A percentile compares a stretch with the other conserved stretches of the same genome.
Conservation (phyloP, 1,284 basidiomycete species). For the Ceratobasidium sp. region DNA sequence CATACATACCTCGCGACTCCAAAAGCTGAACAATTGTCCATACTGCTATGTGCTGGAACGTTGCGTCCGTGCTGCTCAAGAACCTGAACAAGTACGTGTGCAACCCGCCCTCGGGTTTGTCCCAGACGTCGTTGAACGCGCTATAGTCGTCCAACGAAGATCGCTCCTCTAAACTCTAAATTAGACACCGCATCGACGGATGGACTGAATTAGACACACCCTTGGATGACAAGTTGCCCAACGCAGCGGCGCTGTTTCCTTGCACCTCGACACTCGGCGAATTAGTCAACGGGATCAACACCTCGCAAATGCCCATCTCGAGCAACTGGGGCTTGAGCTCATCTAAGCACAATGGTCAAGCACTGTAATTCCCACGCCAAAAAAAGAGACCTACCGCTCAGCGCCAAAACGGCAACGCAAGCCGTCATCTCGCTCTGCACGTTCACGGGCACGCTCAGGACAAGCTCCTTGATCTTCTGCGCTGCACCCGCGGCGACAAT, state of each 20-base stretch:
- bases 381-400: slow-evolving; percentile 73
- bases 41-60: slow-evolving; percentile 99
- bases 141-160: slow-evolving; percentile 92
- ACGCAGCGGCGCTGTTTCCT: slow-evolving; percentile 96
- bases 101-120: slow-evolving; percentile 95
- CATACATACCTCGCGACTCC: slow-evolving; percentile 80
- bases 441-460: slow-evolving; percentile 92
- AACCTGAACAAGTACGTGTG: slow-evolving; percentile 95
- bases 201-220: slow-evolving; percentile 56
- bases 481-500: slow-evolving; percentile 99
- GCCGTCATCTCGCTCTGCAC: slow-evolving; percentile 99
- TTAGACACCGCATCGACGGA: background rate
- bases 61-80: slow-evolving; percentile 93
- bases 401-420: slow-evolving; percentile 91
- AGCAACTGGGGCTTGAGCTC: slow-evolving; percentile 93
- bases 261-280: slow-evolving; percentile 98
- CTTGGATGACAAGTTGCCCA: slow-evolving; percentile 97
- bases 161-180: slow-evolving; percentile 63
- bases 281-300: slow-evolving; percentile 95
- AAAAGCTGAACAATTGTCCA: slow-evolving; percentile 98
- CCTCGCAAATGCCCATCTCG: slow-evolving; percentile 98
- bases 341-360: slow-evolving; percentile 58
- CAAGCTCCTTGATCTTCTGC: slow-evolving; percentile 95
- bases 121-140: slow-evolving; percentile 98
- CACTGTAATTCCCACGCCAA: background rate